These are phyloP conservation scores for Jackrogersella minutella DNA, from an alignment of 495 filamentous ascomycete species.

Conservation along the genomic window DNA sequence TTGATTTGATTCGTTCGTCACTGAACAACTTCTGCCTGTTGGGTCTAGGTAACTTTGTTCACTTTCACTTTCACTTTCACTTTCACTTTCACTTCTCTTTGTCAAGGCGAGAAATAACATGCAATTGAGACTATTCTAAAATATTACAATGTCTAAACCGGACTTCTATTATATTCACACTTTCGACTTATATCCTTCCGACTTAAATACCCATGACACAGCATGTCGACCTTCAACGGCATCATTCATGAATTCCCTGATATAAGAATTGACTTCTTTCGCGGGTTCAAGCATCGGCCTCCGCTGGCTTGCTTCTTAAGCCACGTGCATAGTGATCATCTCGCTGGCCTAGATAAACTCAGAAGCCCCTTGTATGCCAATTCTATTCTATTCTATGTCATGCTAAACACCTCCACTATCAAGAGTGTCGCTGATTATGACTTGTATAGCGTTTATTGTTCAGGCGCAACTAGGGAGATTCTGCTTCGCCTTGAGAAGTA, in stretches of 20 bases:
- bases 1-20: no score
- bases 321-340: slow-evolving; percentile 93
- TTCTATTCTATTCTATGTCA: no score
- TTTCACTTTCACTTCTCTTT: no score
- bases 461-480: slow-evolving; percentile 80
- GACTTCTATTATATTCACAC: background rate
- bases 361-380: slow-evolving; percentile 70
- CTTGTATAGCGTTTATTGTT: slow-evolving; percentile 77
- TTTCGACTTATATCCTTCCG: background rate
- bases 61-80: no score
- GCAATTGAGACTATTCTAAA: no score
- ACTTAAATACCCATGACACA: background rate
- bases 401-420: slow-evolving; percentile 16
- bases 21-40: no score
- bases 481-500: slow-evolving; percentile 78
- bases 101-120: no score
- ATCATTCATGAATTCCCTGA: slow-evolving; percentile 74
- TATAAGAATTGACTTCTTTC: slow-evolving; percentile 89
- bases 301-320: slow-evolving; percentile 89
- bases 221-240: slow-evolving; percentile 85
- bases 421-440: slow-evolving; percentile 5
- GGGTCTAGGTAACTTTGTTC: no score
- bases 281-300: slow-evolving; percentile 58
- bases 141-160: no score
- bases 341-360: slow-evolving; percentile 80